phyloP scores from a whole-genome alignment of 2,329 filamentous ascomycete genomes.

The Fusarium sublunatum region DNA sequence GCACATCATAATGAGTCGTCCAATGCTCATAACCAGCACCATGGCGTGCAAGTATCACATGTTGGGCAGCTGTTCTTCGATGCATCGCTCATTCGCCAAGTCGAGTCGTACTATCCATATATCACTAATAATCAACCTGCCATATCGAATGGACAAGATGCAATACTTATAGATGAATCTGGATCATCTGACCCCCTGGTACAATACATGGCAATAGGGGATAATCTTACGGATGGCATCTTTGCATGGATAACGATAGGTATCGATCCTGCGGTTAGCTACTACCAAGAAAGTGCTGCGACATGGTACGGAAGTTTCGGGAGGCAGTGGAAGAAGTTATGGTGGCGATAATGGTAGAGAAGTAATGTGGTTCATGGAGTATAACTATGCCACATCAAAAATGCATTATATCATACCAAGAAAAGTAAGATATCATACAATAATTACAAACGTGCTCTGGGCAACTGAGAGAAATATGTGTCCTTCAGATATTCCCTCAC shows the following conservation, averaged over 20 bases:
- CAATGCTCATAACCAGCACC: conserved; percentile 57
- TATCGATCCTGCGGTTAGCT: conserved; percentile 48
- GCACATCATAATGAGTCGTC: conserved; percentile 51
- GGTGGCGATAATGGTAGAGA: too few species aligned
- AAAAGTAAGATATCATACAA: too few species aligned
- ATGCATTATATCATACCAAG: too few species aligned
- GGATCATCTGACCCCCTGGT: conserved; percentile 64
- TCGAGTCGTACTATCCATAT: conserved; percentile 60
- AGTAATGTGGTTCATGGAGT: too few species aligned
- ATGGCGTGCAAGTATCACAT: conserved; percentile 57
- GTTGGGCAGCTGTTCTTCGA: conserved; percentile 73
- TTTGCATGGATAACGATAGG: conserved; percentile 66
- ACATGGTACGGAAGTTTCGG: too few species aligned
- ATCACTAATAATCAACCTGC: conserved; percentile 54
- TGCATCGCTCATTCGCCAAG: conserved; percentile 62
- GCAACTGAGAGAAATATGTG: too few species aligned
- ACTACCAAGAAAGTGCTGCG: too few species aligned
- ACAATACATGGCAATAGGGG: conserved; percentile 67
- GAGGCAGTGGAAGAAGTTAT: too few species aligned
- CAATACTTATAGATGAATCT: conserved; percentile 55
- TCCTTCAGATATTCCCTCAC: too few species aligned
- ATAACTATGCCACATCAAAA: too few species aligned
- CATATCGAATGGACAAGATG: conserved; percentile 62
- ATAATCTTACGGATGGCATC: conserved; percentile 62
- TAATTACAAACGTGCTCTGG: too few species aligned